A percentile compares a stretch with the other conserved stretches of the same genome.
Conservation (phyloP, 2,329 filamentous ascomycete genomes). For the Sporothrix protearum region DNA sequence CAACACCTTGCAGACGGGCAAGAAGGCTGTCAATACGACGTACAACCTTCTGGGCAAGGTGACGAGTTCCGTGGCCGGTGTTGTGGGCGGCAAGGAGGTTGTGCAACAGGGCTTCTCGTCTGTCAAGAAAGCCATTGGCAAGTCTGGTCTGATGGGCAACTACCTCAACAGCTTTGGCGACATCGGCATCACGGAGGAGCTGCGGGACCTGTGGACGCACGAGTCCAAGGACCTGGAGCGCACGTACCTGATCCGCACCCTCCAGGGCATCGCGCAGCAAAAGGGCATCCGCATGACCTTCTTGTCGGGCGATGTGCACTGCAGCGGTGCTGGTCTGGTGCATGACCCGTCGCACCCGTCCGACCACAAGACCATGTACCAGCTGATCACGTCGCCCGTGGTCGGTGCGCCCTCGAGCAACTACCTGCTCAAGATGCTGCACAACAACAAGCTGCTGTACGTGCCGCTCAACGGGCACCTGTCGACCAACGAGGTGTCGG, state of each 20-base stretch:
- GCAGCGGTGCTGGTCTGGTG: slow-evolving; percentile 84
- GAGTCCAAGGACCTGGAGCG: slow-evolving; percentile 96
- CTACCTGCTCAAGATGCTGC: slow-evolving; percentile 91
- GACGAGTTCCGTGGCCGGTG: slow-evolving; percentile 88
- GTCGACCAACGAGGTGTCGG: slow-evolving; percentile 68
- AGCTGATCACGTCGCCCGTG: slow-evolving; percentile 83
- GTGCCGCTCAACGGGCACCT: slow-evolving; percentile 82
- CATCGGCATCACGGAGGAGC: slow-evolving; percentile 87
- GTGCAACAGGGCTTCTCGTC: slow-evolving; percentile 90
- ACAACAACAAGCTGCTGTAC: slow-evolving; percentile 90
- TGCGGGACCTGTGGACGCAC: slow-evolving; percentile 97
- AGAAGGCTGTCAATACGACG: slow-evolving; percentile 92
- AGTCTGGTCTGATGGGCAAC: slow-evolving; percentile 90
- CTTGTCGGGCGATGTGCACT: slow-evolving; percentile 86
- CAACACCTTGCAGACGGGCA: slow-evolving; percentile 87
- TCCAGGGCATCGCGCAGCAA: slow-evolving; percentile 92
- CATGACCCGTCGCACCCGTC: slow-evolving; percentile 88
- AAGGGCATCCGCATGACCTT: slow-evolving; percentile 97
- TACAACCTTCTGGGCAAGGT: slow-evolving; percentile 97
- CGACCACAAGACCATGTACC: slow-evolving; percentile 99
- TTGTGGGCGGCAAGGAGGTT: slow-evolving; percentile 90
- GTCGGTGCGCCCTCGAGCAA: slow-evolving; percentile 81
- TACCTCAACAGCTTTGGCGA: slow-evolving; percentile 96
- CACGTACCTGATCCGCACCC: slow-evolving; percentile 91
- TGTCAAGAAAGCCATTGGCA: slow-evolving; percentile 95